A percentile compares a stretch with the other conserved stretches of the same genome.
phyloP scores from a whole-genome alignment of 202 grass and related monocot species.

The Saccharum hybrid region DNA sequence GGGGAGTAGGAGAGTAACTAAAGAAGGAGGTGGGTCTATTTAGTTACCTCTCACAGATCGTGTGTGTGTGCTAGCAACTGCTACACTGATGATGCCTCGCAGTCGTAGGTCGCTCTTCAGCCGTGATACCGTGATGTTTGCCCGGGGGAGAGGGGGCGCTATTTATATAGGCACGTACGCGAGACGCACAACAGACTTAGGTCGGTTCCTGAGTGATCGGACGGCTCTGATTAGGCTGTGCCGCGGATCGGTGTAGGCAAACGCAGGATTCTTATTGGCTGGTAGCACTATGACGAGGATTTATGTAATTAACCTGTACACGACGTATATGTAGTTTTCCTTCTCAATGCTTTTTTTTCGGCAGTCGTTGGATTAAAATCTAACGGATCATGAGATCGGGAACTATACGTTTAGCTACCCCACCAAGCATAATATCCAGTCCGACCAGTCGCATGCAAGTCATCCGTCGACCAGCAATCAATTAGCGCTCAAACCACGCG shows the following conservation, averaged over 20 bases:
- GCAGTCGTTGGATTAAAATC: background rate
- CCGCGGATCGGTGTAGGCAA: background rate
- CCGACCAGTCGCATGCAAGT: background rate
- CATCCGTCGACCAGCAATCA: background rate
- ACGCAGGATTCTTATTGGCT: background rate
- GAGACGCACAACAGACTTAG: background rate
- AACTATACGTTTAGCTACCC: too few relatives aligned
- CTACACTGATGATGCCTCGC: background rate
- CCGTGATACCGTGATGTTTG: background rate
- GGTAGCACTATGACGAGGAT: background rate
- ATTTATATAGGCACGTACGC: slow-evolving; percentile 1
- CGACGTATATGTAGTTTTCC: background rate
- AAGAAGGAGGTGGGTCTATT: too few relatives aligned
- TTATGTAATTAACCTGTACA: background rate
- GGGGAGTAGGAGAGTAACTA: too few relatives aligned
- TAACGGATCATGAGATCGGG: background rate
- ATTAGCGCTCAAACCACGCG: too few relatives aligned
- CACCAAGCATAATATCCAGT: too few relatives aligned
- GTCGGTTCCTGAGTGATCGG: background rate
- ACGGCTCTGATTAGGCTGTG: background rate
- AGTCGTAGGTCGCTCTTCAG: background rate
- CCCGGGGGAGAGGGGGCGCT: background rate
- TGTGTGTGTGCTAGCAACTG: background rate
- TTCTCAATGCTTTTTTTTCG: background rate
- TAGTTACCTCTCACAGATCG: background rate